Evolutionary conservation across 1,284 basidiomycete species (phyloP), one percentile per base, ranked within the genome.

Genomic region (Thecaphora frezii): DNA sequence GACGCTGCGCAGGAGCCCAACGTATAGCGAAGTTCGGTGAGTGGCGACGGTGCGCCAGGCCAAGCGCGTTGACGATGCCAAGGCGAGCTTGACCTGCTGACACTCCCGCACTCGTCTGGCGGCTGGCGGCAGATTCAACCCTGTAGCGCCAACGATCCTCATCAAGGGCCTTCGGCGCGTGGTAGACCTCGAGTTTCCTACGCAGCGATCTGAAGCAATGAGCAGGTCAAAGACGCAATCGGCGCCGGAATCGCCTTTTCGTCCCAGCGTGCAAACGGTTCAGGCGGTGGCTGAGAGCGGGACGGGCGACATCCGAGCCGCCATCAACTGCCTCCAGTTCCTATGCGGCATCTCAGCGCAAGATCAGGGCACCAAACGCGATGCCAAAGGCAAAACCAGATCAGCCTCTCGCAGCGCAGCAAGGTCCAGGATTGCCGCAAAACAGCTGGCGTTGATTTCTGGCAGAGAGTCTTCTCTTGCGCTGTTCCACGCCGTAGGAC

Each of bases 401-500:
- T 16, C 33, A 36, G 33, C 33, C 4, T 36, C 33, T 12, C 33
- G 33, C 33, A 36, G 7, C 33, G 5, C 33, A 4, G 33, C 33
- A 9, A 36, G 18, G 33, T 9, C 33, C 7, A 36, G 16, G 16
- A 9, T 36, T 3, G 33, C 33, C 5, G 33, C 33, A 16, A 62
- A 23, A 25, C 22, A 53, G 42, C 51, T 59, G 18, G 48, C 50
- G 30, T 36, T 58, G 18, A 51, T 56, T 4, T 56, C 54, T 14
- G 62, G 67, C 1, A 83, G 91, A 46, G 94, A 97, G 71, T 88
- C 91, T 68, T 89, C 87, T 51, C 81, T 99, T 10, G 87, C 86
- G 2, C 81, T 99, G 38, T 98, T 97, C 73, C 96, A 97, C 81
- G 82, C 97, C 8, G 82, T 99, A 36, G 96, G 94, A 7, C 94